Percentiles rank a stretch among this genome's conserved stretches.
Evolutionary conservation across 179 eudicot species (phyloP).

Genomic region (Actinidia polygama): DNA sequence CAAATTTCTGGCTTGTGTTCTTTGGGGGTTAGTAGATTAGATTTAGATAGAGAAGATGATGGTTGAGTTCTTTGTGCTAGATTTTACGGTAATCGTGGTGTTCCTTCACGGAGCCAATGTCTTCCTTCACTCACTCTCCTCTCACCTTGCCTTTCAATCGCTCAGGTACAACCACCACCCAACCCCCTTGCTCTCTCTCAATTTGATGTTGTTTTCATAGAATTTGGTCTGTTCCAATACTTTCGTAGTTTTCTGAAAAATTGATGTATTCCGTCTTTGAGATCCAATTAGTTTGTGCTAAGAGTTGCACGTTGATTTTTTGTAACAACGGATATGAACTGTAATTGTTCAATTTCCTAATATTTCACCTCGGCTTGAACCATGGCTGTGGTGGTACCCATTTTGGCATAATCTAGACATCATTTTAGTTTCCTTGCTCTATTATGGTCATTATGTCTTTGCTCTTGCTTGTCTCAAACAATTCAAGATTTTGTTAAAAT

Average conservation of each 20-base stretch:
- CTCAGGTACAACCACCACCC: constrained; percentile 34
- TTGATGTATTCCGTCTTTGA: not conserved
- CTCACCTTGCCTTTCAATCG: constrained; percentile 50
- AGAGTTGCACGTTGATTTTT: not conserved
- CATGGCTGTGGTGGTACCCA: not conserved
- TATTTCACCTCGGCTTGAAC: not conserved
- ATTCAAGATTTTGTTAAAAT: not conserved
- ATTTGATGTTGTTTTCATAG: too few species aligned
- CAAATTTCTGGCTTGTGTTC: not conserved
- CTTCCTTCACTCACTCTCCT: constrained; percentile 39
- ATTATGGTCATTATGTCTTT: not conserved
- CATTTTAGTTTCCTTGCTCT: not conserved
- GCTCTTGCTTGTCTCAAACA: not conserved
- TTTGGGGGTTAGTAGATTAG: not conserved
- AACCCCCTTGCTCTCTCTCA: constrained; percentile 10
- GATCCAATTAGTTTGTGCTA: not conserved
- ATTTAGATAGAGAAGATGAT: constrained; percentile 26
- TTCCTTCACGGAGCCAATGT: constrained; percentile 50
- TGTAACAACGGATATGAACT: not conserved
- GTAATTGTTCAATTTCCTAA: not conserved
- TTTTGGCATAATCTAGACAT: not conserved
- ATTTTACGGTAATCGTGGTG: constrained; percentile 52
- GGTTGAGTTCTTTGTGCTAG: constrained; percentile 48
- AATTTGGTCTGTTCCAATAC: not conserved
- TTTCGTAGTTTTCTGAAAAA: not conserved